Conservation (phyloP, 768 basidiomycete genomes). For the Panaeolus papilionaceus region DNA sequence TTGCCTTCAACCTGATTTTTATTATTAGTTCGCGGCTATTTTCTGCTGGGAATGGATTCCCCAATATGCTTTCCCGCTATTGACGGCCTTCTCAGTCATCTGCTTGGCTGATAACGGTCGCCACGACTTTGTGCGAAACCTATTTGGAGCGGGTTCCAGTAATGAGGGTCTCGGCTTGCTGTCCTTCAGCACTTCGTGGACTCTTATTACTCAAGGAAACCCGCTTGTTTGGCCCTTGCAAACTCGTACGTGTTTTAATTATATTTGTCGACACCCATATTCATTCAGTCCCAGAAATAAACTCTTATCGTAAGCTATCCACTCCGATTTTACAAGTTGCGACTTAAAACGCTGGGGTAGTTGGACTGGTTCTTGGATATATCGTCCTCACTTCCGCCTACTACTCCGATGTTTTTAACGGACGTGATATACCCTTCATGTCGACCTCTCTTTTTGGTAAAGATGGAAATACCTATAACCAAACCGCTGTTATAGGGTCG, state of each 20-base stretch:
- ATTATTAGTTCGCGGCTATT: conserved; percentile 47
- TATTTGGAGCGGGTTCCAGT: conserved; percentile 70
- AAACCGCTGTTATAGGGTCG: conserved; percentile 56
- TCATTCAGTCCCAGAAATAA: background rate
- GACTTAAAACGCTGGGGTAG: background rate
- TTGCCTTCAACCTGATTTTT: background rate
- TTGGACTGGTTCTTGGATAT: conserved; percentile 60
- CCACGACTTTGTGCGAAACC: conserved; percentile 57
- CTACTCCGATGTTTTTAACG: conserved; percentile 67
- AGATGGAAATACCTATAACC: conserved; percentile 63
- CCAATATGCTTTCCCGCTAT: conserved; percentile 65
- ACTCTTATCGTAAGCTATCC: background rate
- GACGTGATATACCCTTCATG: conserved; percentile 30
- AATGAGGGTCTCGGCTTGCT: conserved; percentile 73
- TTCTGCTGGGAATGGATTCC: conserved; percentile 60
- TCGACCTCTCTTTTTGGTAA: conserved; percentile 56
- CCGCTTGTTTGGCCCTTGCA: conserved; percentile 63
- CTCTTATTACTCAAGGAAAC: conserved; percentile 34
- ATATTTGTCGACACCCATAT: background rate
- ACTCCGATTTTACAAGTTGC: background rate
- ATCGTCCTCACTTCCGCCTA: conserved; percentile 59
- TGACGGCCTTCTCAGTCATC: conserved; percentile 64
- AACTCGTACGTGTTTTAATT: conserved; percentile 50
- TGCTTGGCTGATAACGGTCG: conserved; percentile 56
- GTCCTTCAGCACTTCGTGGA: conserved; percentile 68